Evolutionary conservation across 768 basidiomycete genomes (phyloP), one percentile per base, ranked within the genome.

Genomic region (Suillus subalutaceus): DNA sequence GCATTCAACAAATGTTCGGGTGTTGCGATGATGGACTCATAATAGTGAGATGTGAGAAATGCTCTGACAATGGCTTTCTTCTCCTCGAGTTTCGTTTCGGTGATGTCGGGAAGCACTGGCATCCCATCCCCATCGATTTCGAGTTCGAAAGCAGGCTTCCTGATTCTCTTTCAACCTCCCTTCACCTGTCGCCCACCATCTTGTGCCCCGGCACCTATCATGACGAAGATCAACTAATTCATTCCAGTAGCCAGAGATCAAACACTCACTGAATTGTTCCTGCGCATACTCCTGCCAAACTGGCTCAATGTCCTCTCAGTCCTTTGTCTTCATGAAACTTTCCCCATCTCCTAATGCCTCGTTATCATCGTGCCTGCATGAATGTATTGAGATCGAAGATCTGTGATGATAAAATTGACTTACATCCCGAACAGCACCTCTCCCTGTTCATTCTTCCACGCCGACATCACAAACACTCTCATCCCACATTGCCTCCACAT

Each of bases 171-270:
- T 6, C 12, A 10, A 48, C 46, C 46, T 48, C 46, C 46, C 46
- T 48, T 48, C 4, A n/a, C 10, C 10, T 48, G 46, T 12, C n/a
- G 1, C 3, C 46, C 46, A 12, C 44, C 46, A 12, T 48, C 46
- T n/a, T 1, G 4, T 23, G n/a, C 46, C 46, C 20, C 2, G n/a
- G 46, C n/a, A 23, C 46, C 46, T 48, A 48, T 48, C n/a, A 48
- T 23, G 0, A 5, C 0, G 1, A n/a, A 0, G 9, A 10, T 48
- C 46, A 48, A 48, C 10, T 0, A 5, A 4, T 48, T 23, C 2
- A 9, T n/a, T 20, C 20, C 5, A 5, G 8, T 6, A 23, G 8
- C 10, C 4, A 4, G 0, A 23, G 9, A 12, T 23, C 10, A 12
- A 46, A 10, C 18, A 46, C 44, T 46, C 8, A 46, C 44, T 2